Conservation (phyloP, 371 early-diverging fungal genomes). For the Syncephalastrum sp. region DNA sequence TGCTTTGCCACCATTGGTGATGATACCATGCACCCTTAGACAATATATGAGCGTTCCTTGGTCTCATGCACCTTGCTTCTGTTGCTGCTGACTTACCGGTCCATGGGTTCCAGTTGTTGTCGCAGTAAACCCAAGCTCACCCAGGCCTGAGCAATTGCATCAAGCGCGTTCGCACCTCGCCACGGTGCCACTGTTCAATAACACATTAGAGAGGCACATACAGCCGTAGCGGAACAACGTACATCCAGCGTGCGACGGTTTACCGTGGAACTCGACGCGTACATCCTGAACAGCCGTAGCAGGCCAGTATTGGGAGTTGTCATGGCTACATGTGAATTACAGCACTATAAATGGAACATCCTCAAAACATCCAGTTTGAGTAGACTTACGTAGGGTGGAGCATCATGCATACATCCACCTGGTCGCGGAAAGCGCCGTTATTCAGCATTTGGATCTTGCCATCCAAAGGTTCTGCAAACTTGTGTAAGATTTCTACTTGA, state of each 20-base stretch:
- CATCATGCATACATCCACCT: slow-evolving; percentile 74
- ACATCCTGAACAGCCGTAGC: slow-evolving; percentile 49
- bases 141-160: slow-evolving; percentile 63
- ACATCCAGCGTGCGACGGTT: slow-evolving; percentile 60
- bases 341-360: background rate
- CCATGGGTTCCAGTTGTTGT: slow-evolving; percentile 65
- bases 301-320: slow-evolving; percentile 30
- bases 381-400: slow-evolving; percentile 35
- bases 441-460: slow-evolving; percentile 73
- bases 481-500: background rate
- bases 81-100: slow-evolving; percentile 23
- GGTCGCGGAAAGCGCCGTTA: slow-evolving; percentile 55
- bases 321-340: slow-evolving; percentile 12
- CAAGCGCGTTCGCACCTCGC: slow-evolving; percentile 79
- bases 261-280: slow-evolving; percentile 66
- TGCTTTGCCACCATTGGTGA: slow-evolving; percentile 66
- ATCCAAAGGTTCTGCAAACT: slow-evolving; percentile 42
- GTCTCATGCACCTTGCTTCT: background rate
- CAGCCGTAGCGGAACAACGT: background rate
- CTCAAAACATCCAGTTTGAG: too few species aligned
- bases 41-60: background rate
- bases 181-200: slow-evolving; percentile 23
- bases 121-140: slow-evolving; percentile 62
- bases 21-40: slow-evolving; percentile 69
- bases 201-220: slow-evolving; percentile 46